Conservation (phyloP, 495 filamentous ascomycete genomes). For the Parachaetomium inaequale region DNA sequence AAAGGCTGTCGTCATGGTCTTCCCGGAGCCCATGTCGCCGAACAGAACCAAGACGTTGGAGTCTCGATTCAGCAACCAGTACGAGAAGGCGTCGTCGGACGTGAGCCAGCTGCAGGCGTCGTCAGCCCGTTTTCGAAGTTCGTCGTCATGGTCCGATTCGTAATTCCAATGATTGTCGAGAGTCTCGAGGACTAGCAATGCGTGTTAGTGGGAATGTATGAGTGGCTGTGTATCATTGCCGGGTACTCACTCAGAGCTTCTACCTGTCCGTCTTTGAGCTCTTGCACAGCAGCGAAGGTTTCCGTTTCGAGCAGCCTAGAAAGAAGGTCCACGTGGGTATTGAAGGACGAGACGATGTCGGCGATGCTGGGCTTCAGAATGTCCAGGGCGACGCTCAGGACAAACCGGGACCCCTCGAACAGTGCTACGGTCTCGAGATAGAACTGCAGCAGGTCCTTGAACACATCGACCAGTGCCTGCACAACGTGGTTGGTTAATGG, state of each 20-base stretch:
- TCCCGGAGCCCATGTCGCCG: conserved; percentile 18
- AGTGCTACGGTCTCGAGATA: neutral
- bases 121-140: neutral
- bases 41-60: conserved; percentile 8
- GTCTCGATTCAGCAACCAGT: conserved; percentile 8
- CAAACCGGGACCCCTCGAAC: neutral
- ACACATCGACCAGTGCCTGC: neutral
- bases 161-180: neutral
- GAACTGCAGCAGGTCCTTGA: conserved; percentile 1
- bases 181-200: neutral
- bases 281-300: neutral
- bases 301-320: neutral
- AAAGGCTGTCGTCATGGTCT: conserved; percentile 17
- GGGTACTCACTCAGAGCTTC: neutral
- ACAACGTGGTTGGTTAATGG: neutral
- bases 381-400: neutral
- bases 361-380: neutral
- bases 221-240: neutral
- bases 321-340: neutral
- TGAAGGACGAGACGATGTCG: conserved; percentile 3
- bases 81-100: conserved; percentile 2
- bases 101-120: conserved; percentile 16
- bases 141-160: neutral
- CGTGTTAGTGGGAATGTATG: neutral
- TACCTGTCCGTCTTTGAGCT: neutral